Conservation (phyloP, 148 eudicot genomes). For the Amaranthus cruentus region DNA sequence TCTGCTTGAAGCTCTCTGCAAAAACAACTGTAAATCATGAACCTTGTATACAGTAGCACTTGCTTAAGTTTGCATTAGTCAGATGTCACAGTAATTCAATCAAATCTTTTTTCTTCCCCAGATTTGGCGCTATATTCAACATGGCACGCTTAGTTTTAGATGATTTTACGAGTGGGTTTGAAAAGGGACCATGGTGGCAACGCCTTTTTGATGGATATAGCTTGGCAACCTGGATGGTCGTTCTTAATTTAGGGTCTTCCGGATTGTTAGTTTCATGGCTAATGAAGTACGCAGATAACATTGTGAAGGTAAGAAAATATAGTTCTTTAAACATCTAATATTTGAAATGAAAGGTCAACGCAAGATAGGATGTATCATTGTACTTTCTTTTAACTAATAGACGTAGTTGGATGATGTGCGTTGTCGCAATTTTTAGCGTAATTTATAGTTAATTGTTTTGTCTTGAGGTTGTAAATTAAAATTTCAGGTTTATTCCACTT, state of each 20-base stretch:
- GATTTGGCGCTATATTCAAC: constrained; percentile 91
- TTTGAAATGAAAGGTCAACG: neutral
- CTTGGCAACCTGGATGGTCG: constrained; percentile 87
- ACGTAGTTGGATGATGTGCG: constrained; percentile 1
- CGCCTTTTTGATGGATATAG: constrained; percentile 85
- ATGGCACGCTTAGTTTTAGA: constrained; percentile 69
- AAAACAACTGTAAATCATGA: neutral
- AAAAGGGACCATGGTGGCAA: constrained; percentile 93
- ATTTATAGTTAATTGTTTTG: neutral
- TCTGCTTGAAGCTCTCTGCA: neutral
- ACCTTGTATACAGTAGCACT: neutral
- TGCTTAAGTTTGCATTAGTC: neutral
- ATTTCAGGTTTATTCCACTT: constrained; percentile 83
- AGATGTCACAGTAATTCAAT: constrained; percentile 2
- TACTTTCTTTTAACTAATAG: neutral
- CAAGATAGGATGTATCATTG: neutral
- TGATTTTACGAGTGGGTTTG: constrained; percentile 82
- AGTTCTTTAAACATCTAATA: neutral
- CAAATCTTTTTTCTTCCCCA: constrained; percentile 19
- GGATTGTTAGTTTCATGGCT: constrained; percentile 95
- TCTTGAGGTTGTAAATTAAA: neutral
- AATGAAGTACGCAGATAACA: constrained; percentile 97
- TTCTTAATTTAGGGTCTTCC: constrained; percentile 89
- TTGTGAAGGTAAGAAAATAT: constrained; percentile 60
- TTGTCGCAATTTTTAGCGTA: neutral